Evolutionary conservation across 139 green algal genomes (phyloP), one percentile per base, ranked within the genome.

Genomic region (Coelastrella sp.): DNA sequence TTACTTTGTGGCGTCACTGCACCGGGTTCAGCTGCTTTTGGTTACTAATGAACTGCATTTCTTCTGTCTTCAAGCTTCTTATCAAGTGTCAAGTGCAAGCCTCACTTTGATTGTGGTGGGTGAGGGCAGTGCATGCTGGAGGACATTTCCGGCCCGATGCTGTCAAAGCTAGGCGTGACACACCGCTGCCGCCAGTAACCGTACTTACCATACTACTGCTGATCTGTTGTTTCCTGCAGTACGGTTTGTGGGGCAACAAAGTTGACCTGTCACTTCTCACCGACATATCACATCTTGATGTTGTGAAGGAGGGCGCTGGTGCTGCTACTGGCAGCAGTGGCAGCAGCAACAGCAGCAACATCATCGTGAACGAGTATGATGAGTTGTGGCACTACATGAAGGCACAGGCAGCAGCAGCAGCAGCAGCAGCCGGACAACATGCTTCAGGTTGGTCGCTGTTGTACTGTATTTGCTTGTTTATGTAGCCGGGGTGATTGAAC

Each of bases 291-390:
- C 86, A 90, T 47, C 71, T 93, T 11, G 89, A 92, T 20, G 16
- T 65, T 64, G 60, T n/a, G 2, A 71, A 47, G 32, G 32, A 47
- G 32, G 32, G 32, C 32, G 32, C 74, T 32, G 73, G 19, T 23
- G 75, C 20, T 23, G 60, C 73, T 54, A 65, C 11, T 74, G 61
- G 47, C 64, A 78, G 64, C 61, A 22, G 32, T 14, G 58, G 84
- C 47, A 56, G 64, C 64, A 79, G 84, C 65, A 79, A 83, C 71
- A 66, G 17, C 71, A 88, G 81, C 68, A 73, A 32, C 71, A 68
- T 94, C 14, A 92, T 95, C 13, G 90, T 94, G 16, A 88, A 95
- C 23, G 87, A 95, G 74, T 89, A 80, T n/a, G 80, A 90, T 22
- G 80, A 23, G 13, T 68, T 93, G 22, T 94, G 90, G 93, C 65